A percentile compares a stretch with the other conserved stretches of the same genome.
Conservation (phyloP, 306 rosid species). For the Quercus dentata region DNA sequence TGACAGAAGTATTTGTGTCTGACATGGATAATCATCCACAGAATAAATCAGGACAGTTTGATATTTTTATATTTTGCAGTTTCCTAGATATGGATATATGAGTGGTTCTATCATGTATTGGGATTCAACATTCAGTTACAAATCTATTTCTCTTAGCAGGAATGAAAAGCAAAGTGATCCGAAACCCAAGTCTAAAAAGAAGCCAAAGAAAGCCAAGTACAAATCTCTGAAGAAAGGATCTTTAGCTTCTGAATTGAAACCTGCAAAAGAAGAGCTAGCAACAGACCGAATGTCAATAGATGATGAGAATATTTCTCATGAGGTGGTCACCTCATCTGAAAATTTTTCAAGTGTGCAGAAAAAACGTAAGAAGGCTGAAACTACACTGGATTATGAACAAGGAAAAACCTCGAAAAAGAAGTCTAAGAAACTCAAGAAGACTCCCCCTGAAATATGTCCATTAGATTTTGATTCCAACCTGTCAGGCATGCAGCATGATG, state of each 20-base stretch:
- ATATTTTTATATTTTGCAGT: conserved; percentile 1
- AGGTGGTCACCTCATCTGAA: conserved; percentile 37
- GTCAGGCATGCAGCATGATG: conserved; percentile 56
- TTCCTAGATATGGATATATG: conserved; percentile 4
- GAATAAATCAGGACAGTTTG: neutral
- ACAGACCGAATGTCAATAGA: conserved; percentile 61
- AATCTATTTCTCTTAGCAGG: conserved; percentile 34
- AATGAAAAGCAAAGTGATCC: conserved; percentile 48
- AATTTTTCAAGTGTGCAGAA: conserved; percentile 43
- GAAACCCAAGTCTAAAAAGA: conserved; percentile 82
- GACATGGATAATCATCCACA: neutral
- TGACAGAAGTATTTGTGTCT: neutral
- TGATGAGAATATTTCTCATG: conserved; percentile 45
- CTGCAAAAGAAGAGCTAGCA: conserved; percentile 52
- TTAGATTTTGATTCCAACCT: conserved; percentile 55
- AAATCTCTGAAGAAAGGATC: conserved; percentile 90
- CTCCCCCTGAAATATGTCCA: conserved; percentile 43
- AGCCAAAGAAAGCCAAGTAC: conserved; percentile 85
- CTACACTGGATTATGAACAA: conserved; percentile 39
- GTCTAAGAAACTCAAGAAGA: conserved; percentile 75
- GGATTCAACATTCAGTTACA: neutral
- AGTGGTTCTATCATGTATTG: conserved; percentile 14
- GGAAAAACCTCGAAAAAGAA: conserved; percentile 60
- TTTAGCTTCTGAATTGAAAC: conserved; percentile 62
- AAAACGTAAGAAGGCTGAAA: conserved; percentile 69